Percentiles rank a stretch among this genome's conserved stretches.
Conservation (phyloP, 352 stramenopile genomes). For the Phytophthora aleatoria region DNA sequence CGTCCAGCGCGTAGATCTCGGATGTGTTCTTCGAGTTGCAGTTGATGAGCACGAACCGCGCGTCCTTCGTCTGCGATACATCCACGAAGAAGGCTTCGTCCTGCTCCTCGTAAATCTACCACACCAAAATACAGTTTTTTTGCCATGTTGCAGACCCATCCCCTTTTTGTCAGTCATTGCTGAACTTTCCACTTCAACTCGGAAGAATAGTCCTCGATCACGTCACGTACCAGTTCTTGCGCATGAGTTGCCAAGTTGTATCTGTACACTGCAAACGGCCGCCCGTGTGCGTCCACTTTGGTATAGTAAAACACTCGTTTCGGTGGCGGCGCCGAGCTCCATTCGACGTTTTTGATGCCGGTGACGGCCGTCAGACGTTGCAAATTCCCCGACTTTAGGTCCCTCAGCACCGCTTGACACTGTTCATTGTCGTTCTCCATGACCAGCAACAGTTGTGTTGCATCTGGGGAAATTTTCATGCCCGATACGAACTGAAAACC, state of each 20-base stretch:
- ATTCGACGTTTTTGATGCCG: constrained; percentile 78
- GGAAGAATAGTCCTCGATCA: constrained; percentile 5
- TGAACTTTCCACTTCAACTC: constrained; percentile 27
- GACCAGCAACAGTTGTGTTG: constrained; percentile 60
- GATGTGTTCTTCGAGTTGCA: constrained; percentile 89
- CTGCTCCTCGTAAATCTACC: constrained; percentile 76
- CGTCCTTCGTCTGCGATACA: constrained; percentile 85
- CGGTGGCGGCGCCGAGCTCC: constrained; percentile 30
- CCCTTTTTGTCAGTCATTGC: constrained; percentile 20
- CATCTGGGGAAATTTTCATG: constrained; percentile 83
- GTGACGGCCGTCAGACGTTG: constrained; percentile 39
- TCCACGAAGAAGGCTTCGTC: constrained; percentile 86
- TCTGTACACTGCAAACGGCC: constrained; percentile 66
- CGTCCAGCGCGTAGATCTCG: constrained; percentile 73
- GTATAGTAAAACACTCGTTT: constrained; percentile 74
- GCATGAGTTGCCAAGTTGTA: constrained; percentile 53
- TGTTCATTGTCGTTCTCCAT: constrained; percentile 77
- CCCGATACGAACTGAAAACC: constrained; percentile 68
- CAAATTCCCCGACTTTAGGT: constrained; percentile 42
- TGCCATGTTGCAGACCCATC: constrained; percentile 15
- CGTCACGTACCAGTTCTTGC: constrained; percentile 58
- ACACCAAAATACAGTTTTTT: constrained; percentile 4
- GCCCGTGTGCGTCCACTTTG: constrained; percentile 62
- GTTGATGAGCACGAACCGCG: constrained; percentile 81
- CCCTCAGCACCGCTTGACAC: constrained; percentile 51